A percentile compares a stretch with the other conserved stretches of the same genome.
These are phyloP conservation scores for Zostera marina DNA, from an alignment of 116 monocot species.

Conservation along the genomic window DNA sequence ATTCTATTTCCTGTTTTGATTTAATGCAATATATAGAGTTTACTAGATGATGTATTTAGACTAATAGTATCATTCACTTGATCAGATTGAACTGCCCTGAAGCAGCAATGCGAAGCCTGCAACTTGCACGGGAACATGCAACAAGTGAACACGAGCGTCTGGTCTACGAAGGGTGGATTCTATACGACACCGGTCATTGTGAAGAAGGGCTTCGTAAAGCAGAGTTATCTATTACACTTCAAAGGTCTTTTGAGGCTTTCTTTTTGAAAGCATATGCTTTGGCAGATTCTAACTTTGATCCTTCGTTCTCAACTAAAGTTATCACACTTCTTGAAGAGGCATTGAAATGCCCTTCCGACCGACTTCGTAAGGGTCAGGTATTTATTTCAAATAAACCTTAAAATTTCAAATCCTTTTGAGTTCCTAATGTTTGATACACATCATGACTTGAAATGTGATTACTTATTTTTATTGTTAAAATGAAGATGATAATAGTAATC, in stretches of 20 bases:
- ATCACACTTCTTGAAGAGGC: conserved; percentile 65
- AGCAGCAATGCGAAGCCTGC: conserved; percentile 67
- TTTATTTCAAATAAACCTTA: background rate
- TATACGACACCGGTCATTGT: conserved; percentile 71
- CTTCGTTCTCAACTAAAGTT: conserved; percentile 42
- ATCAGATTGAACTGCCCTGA: conserved; percentile 62
- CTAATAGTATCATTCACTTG: background rate
- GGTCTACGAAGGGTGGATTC: conserved; percentile 76
- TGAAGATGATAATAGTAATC: no score
- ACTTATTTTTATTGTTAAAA: no score
- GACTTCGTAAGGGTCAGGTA: conserved; percentile 80
- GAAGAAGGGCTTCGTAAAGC: conserved; percentile 64
- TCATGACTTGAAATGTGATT: background rate
- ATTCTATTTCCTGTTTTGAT: background rate
- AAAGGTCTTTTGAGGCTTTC: conserved; percentile 78
- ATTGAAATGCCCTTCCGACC: conserved; percentile 59
- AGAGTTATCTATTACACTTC: conserved; percentile 52
- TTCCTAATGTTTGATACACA: background rate
- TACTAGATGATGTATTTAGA: background rate
- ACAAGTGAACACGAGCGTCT: conserved; percentile 48
- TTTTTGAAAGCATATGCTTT: conserved; percentile 74
- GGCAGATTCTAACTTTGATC: conserved; percentile 52
- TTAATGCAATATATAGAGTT: background rate
- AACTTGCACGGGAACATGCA: conserved; percentile 55
- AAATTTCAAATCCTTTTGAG: background rate